A percentile compares a stretch with the other conserved stretches of the same genome.
Conservation (phyloP, 2,329 filamentous ascomycete genomes). For the Dactylellina drechsleri region DNA sequence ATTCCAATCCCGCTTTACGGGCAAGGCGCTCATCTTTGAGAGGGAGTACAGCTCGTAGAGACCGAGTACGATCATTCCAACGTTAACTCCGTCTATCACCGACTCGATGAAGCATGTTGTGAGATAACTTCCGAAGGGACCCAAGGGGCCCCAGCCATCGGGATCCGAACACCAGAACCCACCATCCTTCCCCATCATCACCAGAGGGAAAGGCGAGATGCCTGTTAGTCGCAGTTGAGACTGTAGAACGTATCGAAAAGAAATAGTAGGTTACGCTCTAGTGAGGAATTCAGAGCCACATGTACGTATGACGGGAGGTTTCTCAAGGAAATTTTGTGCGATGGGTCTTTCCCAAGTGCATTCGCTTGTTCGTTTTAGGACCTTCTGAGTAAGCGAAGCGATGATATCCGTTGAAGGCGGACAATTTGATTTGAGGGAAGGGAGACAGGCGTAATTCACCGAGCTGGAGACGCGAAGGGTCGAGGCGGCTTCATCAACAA, state of each 20-base stretch:
- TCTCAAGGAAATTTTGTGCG: background rate
- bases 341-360: background rate
- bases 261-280: constrained; percentile 8
- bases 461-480: constrained; percentile 3
- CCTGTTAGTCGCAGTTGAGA: constrained; percentile 13
- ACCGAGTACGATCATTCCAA: constrained; percentile 81
- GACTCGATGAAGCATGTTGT: constrained; percentile 97
- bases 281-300: background rate
- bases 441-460: background rate
- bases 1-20: constrained; percentile 84
- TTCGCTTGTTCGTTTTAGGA: background rate
- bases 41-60: constrained; percentile 82
- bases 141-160: constrained; percentile 89
- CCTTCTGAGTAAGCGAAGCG: constrained; percentile 9
- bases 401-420: background rate
- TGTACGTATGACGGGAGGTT: constrained; percentile 14
- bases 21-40: constrained; percentile 73
- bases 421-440: background rate
- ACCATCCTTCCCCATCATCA: constrained; percentile 54
- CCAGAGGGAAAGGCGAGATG: constrained; percentile 42
- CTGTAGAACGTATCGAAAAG: constrained; percentile 3
- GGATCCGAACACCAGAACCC: constrained; percentile 53
- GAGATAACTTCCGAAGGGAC: constrained; percentile 84
- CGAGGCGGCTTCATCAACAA: constrained; percentile 15
- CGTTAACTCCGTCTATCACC: constrained; percentile 80